phyloP scores from a whole-genome alignment of 768 basidiomycete species.

The Asterophora parasitica region DNA sequence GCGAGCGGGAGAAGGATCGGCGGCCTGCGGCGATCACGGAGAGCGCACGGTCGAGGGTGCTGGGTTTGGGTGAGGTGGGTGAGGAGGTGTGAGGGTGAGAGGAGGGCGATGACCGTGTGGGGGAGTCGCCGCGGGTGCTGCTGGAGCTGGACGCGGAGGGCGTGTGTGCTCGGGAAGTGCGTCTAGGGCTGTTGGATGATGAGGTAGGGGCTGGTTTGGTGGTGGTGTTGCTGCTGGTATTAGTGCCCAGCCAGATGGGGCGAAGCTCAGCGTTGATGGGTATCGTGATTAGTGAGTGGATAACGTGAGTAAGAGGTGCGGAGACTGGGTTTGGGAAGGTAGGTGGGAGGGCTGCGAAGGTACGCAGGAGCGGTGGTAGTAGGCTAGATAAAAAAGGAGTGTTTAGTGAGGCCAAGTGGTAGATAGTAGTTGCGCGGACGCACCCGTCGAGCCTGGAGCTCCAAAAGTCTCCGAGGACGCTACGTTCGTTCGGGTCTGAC shows the following conservation, averaged over 20 bases:
- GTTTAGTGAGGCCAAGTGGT: too few species aligned
- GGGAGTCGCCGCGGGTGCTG: constrained; percentile 39
- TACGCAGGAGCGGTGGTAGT: constrained; percentile 64
- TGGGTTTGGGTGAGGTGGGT: constrained; percentile 32
- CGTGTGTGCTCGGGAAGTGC: constrained; percentile 27
- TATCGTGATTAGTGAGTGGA: constrained; percentile 77
- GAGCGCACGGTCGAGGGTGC: constrained; percentile 54
- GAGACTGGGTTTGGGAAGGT: constrained; percentile 60
- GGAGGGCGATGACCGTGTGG: constrained; percentile 28
- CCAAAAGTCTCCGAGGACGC: constrained; percentile 74
- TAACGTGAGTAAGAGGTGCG: constrained; percentile 73
- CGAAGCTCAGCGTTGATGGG: constrained; percentile 59
- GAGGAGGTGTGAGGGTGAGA: constrained; percentile 17
- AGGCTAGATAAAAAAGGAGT: constrained; percentile 38
- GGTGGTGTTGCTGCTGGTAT: constrained; percentile 17
- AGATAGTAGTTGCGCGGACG: constrained; percentile 21
- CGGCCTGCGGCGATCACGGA: constrained; percentile 51
- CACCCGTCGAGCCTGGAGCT: constrained; percentile 66
- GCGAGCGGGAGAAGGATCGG: constrained; percentile 46
- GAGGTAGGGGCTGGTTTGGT: constrained; percentile 31
- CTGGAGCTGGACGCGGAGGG: constrained; percentile 27
- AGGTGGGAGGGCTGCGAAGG: constrained; percentile 63
- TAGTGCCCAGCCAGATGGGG: constrained; percentile 56
- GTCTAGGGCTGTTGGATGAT: constrained; percentile 32
- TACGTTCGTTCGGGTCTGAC: constrained; percentile 27